Percentiles rank a stretch among this genome's conserved stretches.
These are phyloP conservation scores for Diplogelasinospora grovesii DNA, from an alignment of 495 filamentous ascomycete species.

Conservation along the genomic window DNA sequence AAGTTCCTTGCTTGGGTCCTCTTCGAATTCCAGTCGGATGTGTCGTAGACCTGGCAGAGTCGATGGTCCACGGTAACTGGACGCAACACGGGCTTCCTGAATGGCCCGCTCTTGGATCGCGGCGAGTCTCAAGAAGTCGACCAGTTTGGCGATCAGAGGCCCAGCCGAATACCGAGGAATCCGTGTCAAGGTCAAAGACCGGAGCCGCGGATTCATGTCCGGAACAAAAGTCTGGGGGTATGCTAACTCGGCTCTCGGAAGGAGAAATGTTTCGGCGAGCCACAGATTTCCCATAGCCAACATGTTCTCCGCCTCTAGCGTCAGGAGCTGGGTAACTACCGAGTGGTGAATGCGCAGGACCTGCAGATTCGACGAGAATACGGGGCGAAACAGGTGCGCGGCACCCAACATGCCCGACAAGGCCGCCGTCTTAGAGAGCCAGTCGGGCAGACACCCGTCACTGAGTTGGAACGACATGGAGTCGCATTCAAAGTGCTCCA, in stretches of 20 bases:
- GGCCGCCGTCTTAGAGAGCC: slow-evolving; percentile 8
- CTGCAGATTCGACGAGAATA: slow-evolving; percentile 37
- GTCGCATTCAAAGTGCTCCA: slow-evolving; percentile 41
- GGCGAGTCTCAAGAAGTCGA: slow-evolving; percentile 30
- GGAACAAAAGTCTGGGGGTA: slow-evolving; percentile 37
- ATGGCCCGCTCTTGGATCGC: slow-evolving; percentile 34
- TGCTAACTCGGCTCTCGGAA: slow-evolving; percentile 25
- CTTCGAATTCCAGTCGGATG: slow-evolving; percentile 37
- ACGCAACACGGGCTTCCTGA: slow-evolving; percentile 5
- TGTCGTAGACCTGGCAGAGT: slow-evolving; percentile 33
- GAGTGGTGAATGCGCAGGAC: slow-evolving; percentile 42
- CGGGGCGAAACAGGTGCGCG: slow-evolving; percentile 37
- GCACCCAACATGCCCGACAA: slow-evolving; percentile 30
- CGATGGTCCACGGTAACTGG: slow-evolving; percentile 16
- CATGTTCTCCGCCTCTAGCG: slow-evolving; percentile 18
- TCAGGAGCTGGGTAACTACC: slow-evolving; percentile 37
- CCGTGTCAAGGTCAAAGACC: slow-evolving; percentile 31
- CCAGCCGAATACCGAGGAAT: slow-evolving; percentile 38
- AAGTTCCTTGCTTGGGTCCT: slow-evolving; percentile 23
- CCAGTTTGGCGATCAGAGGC: slow-evolving; percentile 29
- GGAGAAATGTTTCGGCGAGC: slow-evolving; percentile 33
- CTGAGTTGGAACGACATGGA: slow-evolving; percentile 8
- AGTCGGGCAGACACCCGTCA: slow-evolving; percentile 2
- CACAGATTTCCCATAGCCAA: slow-evolving; percentile 19
- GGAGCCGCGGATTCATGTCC: slow-evolving; percentile 40